Conservation (phyloP, 2,329 filamentous ascomycete genomes). For the Mycosphaerella arachidis region DNA sequence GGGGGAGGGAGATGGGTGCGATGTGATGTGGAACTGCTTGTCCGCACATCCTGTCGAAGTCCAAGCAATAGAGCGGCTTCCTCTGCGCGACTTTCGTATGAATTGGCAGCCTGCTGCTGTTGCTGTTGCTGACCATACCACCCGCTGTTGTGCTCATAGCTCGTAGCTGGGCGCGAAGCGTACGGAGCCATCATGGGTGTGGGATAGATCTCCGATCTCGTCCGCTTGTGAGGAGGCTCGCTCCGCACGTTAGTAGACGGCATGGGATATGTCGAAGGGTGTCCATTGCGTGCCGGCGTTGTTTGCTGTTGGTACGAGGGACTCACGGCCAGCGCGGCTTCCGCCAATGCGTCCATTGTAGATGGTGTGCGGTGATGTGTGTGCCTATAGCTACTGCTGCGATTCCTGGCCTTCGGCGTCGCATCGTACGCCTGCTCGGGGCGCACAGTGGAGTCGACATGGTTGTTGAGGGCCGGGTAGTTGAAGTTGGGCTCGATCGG, state of each 20-base stretch:
- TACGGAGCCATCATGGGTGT: slow-evolving; percentile 40
- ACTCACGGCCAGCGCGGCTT: slow-evolving; percentile 40
- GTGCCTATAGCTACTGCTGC: slow-evolving; percentile 20
- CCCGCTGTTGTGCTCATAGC: slow-evolving; percentile 39
- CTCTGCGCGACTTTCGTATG: slow-evolving; percentile 38
- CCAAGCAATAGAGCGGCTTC: slow-evolving; percentile 46
- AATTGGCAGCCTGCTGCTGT: slow-evolving; percentile 10
- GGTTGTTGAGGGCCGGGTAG: slow-evolving; percentile 31
- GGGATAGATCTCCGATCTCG: slow-evolving; percentile 54
- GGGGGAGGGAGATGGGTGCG: slow-evolving; percentile 13
- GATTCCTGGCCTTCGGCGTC: slow-evolving; percentile 18
- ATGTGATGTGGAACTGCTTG: slow-evolving; percentile 24
- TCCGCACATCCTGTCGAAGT: slow-evolving; percentile 29
- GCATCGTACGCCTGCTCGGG: slow-evolving; percentile 17
- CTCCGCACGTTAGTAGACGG: slow-evolving; percentile 28
- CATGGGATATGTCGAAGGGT: slow-evolving; percentile 18
- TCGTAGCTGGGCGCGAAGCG: slow-evolving; percentile 44
- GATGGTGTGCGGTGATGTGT: slow-evolving; percentile 31
- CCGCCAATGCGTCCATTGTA: slow-evolving; percentile 43
- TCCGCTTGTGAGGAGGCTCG: slow-evolving; percentile 56
- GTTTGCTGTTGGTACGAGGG: slow-evolving; percentile 24
- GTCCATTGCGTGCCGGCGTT: slow-evolving; percentile 18
- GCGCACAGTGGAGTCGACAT: slow-evolving; percentile 20
- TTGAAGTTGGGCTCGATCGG: slow-evolving; percentile 33
- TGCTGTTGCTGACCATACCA: slow-evolving; percentile 14